Evolutionary conservation across 2,329 filamentous ascomycete genomes (phyloP).

Genomic region (Cladobotryum mycophilum): DNA sequence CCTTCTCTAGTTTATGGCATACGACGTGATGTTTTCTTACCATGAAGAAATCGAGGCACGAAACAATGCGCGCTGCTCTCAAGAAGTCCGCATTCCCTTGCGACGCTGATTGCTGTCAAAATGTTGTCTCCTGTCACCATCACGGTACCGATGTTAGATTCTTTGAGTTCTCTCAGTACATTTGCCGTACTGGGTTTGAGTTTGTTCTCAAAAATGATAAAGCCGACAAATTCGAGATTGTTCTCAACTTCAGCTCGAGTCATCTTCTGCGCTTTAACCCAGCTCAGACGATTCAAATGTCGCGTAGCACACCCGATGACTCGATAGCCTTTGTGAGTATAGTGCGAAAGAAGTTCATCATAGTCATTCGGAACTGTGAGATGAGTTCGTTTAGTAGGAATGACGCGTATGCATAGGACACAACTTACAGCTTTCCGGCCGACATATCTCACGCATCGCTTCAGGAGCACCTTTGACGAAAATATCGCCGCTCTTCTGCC

Average conservation of each 20-base stretch:
- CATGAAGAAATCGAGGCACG: slow-evolving; percentile 79
- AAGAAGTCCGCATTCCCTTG: slow-evolving; percentile 80
- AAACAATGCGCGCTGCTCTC: slow-evolving; percentile 82
- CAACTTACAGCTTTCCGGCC: slow-evolving; percentile 65
- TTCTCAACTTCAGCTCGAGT: slow-evolving; percentile 78
- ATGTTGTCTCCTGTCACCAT: slow-evolving; percentile 99
- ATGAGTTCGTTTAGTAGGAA: not conserved
- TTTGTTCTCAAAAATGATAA: slow-evolving; percentile 99
- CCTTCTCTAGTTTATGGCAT: not conserved
- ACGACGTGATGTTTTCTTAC: slow-evolving; percentile 28
- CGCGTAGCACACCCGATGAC: slow-evolving; percentile 94
- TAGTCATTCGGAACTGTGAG: slow-evolving; percentile 71
- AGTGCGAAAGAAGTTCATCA: slow-evolving; percentile 79
- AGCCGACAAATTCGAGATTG: slow-evolving; percentile 80
- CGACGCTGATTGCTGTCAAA: slow-evolving; percentile 91
- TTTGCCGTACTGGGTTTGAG: slow-evolving; percentile 79
- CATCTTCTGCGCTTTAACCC: slow-evolving; percentile 95
- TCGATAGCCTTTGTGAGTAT: slow-evolving; percentile 92
- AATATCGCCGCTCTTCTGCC: slow-evolving; percentile 74
- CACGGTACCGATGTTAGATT: slow-evolving; percentile 78
- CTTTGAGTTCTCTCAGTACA: slow-evolving; percentile 73
- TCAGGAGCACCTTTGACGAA: slow-evolving; percentile 97
- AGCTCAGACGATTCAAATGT: slow-evolving; percentile 79
- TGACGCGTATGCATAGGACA: not conserved
- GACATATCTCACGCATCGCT: slow-evolving; percentile 91